Evolutionary conservation across 306 rosid species (phyloP), one percentile per base, ranked within the genome.

Genomic region (Quercus gilva): DNA sequence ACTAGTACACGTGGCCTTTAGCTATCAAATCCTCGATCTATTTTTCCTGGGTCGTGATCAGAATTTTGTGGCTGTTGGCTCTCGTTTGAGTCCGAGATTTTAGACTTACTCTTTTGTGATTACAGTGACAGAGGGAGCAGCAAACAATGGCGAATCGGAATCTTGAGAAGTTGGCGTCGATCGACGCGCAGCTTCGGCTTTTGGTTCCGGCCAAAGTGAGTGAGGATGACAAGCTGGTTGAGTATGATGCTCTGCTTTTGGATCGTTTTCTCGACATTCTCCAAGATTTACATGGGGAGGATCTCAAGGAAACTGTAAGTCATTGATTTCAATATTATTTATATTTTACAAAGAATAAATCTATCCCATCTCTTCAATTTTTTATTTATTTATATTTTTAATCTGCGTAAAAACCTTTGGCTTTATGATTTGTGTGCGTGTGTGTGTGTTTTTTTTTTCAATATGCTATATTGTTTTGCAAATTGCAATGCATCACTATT

Each of bases 241-340:
- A 95, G 89, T 95, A 95, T 71, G 99, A 93, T 81, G 99, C 99
- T 76, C 71, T 96, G 55, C 89, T 93, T 65, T 71, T 96, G 86
- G 98, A 96, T 93, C 99, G 99, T 55, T 96, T 96, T 77, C 92
- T 96, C 78, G 99, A 96, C 74, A 93, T 96, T 83, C 99, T 96
- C n/a, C 97, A 96, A 63, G 97, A 96, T 88, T 90, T 96, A 61
- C 99, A 96, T 69, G 99, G 99, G 13, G 99, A 91, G 80, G 96
- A 93, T 88, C 91, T 96, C 74, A 93, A 83, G 80, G 97, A 96
- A 82, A 93, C 99, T 35, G 99, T 96, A 83, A 87, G 97, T 83
- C 65, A 43, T 76, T 80, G 45, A 1, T 64, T 74, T 72, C 53
- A 9, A 43, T 19, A 4, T 26, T 73, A 70, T 85, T 74, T 13